Conservation (phyloP, 2,329 filamentous ascomycete genomes). For the Sporothrix curviconia region DNA sequence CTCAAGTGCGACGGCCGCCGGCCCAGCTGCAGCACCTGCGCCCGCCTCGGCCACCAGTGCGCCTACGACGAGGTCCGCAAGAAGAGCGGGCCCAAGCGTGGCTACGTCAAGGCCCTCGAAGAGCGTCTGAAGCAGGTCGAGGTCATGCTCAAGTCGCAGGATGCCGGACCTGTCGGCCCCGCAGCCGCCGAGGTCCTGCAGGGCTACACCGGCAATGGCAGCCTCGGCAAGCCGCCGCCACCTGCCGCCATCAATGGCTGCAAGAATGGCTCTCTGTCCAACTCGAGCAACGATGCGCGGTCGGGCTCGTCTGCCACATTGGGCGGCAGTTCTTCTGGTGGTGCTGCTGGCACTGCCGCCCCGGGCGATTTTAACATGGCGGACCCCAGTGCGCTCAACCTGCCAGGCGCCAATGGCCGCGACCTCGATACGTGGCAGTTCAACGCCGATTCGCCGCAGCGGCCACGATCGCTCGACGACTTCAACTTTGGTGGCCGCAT, state of each 20-base stretch:
- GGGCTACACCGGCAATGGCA: conserved; percentile 38
- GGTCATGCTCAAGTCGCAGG: conserved; percentile 77
- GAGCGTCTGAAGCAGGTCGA: conserved; percentile 92
- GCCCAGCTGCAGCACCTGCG: conserved; percentile 83
- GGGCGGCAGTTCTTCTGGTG: conserved; percentile 9
- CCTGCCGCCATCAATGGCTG: background rate
- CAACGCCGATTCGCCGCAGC: conserved; percentile 45
- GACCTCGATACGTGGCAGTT: conserved; percentile 52
- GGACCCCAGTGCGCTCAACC: conserved; percentile 39
- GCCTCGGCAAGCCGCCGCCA: conserved; percentile 34
- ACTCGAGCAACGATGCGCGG: background rate
- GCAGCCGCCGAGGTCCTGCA: conserved; percentile 35
- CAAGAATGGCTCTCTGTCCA: background rate
- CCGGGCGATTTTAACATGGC: conserved; percentile 36
- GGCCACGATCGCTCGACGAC: conserved; percentile 44
- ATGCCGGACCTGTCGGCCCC: conserved; percentile 26
- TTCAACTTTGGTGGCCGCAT: conserved; percentile 50
- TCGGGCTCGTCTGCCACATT: background rate
- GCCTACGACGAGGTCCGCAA: conserved; percentile 87
- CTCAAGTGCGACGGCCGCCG: conserved; percentile 79
- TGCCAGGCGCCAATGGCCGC: conserved; percentile 34
- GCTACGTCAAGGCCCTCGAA: conserved; percentile 90
- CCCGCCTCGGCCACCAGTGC: conserved; percentile 78
- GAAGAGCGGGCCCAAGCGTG: conserved; percentile 90
- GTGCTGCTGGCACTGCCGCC: conserved; percentile 21